Base-by-base conservation (phyloP, 345 rosid species). In the Brassica nigra region DNA sequence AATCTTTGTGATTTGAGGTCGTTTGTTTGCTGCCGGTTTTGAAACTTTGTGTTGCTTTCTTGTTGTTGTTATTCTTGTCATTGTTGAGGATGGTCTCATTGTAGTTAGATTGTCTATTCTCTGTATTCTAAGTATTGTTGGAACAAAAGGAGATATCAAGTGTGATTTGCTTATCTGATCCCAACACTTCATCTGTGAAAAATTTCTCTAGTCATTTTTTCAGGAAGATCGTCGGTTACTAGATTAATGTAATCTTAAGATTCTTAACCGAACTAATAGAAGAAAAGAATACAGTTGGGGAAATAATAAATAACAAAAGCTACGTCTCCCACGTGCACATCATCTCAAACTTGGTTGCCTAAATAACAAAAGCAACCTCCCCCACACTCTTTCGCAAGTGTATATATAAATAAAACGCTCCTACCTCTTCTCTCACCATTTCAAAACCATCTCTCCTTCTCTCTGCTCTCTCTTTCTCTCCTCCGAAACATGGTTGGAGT, bases 401-500 rank as follows among this genome's bases (percentile, higher is more conserved):
- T 62, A 5, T 76, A 68, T 81, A 82, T 52, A 61, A 54, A 49
- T 12, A 61, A 77, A 68, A 23, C 67, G 20, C 20, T 39, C 28
- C 28, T 44, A 54, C 73, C 1, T 66, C n/a, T 0, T 42, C 67
- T 57, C 28, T 39, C 55, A 70, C 68, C 83, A 76, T 71, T 81
- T 76, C 70, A 80, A 57, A 47, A 30, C 58, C 65, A 23, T 55
- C 47, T 0, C 28, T 27, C 57, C 64, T 9, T 28, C 0, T n/a
- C 52, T 39, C 47, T 39, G 18, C 47, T 39, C 47, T 62, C 62
- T 68, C 75, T 70, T 62, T 70, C 70, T 62, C 70, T 47, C 69
- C 34, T 2, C 18, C 6, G 10, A 57, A 2, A 20, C 57, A 78
- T 82, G 82, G 85, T 82, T 39, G 85, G 85, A 8, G 85, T 82